A percentile compares a stretch with the other conserved stretches of the same genome.
These are phyloP conservation scores for Cymbidium sinense DNA, from an alignment of 106 monocot genomes.

Conservation along the genomic window DNA sequence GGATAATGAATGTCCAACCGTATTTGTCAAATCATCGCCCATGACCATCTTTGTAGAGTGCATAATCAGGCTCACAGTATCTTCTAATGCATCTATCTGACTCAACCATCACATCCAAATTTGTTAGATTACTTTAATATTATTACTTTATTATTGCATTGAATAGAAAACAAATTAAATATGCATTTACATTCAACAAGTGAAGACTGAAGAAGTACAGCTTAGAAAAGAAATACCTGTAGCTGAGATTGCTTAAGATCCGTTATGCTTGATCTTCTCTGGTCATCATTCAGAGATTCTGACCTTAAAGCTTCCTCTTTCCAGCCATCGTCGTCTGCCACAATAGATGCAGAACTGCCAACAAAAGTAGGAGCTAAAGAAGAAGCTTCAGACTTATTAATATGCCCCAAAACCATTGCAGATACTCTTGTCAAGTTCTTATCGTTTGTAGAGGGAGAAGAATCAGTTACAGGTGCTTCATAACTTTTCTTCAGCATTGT, in stretches of 20 bases:
- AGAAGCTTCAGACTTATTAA: neutral
- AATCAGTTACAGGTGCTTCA: constrained; percentile 5
- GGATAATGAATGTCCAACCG: neutral
- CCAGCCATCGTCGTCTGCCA: constrained; percentile 12
- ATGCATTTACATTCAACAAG: neutral
- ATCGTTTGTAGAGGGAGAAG: constrained; percentile 1
- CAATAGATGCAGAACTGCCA: constrained; percentile 14
- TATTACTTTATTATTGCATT: too few relatives aligned
- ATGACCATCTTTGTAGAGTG: neutral
- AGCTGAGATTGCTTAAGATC: constrained; percentile 24
- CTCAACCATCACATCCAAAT: constrained; percentile 6
- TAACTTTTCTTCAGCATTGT: neutral
- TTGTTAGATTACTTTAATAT: neutral
- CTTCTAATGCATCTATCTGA: constrained; percentile 22
- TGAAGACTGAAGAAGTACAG: neutral
- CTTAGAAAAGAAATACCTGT: constrained; percentile 16
- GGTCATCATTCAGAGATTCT: constrained; percentile 35
- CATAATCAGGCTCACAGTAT: neutral
- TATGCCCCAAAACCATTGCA: constrained; percentile 15
- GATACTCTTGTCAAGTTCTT: neutral
- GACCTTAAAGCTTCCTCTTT: constrained; percentile 23
- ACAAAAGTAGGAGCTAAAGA: neutral
- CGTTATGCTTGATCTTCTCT: constrained; percentile 26
- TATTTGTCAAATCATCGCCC: neutral
- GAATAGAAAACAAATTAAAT: neutral